Conservation (phyloP, 2,329 filamentous ascomycete genomes). For the Penicillium sp. region DNA sequence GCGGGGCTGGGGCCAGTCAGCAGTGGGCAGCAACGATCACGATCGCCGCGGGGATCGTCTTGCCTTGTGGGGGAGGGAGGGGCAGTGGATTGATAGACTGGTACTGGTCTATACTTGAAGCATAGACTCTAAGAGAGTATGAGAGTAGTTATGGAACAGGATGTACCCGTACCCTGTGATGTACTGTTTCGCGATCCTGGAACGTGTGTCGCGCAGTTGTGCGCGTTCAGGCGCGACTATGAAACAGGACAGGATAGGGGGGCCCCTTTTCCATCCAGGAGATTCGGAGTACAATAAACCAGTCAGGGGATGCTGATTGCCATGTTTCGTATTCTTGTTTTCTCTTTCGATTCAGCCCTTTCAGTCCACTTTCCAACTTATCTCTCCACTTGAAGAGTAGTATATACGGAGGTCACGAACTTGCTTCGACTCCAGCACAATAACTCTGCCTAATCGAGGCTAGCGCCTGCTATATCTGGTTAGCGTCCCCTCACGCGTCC, state of each 20-base stretch:
- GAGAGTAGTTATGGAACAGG: neutral
- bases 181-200: neutral
- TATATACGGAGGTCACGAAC: neutral
- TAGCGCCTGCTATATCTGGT: slow-evolving; percentile 16
- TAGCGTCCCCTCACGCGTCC: slow-evolving; percentile 23
- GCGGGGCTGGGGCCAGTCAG: slow-evolving; percentile 11
- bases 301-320: slow-evolving; percentile 3
- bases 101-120: neutral
- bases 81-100: neutral
- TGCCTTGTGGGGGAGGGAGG: neutral
- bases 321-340: neutral
- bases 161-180: neutral
- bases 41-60: slow-evolving; percentile 17
- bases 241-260: slow-evolving; percentile 14
- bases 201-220: slow-evolving; percentile 1
- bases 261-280: neutral
- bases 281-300: neutral
- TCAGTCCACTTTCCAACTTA: neutral
- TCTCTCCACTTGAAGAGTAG: neutral
- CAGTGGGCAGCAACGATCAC: slow-evolving; percentile 6
- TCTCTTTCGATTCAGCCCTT: neutral
- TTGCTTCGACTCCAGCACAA: neutral
- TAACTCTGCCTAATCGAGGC: slow-evolving; percentile 11
- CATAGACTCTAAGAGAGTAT: too few species aligned
- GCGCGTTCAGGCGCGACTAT: slow-evolving; percentile 23